A percentile compares a stretch with the other conserved stretches of the same genome.
These are phyloP conservation scores for Leccinum uliginosum DNA, from an alignment of 768 basidiomycete species.

Conservation along the genomic window DNA sequence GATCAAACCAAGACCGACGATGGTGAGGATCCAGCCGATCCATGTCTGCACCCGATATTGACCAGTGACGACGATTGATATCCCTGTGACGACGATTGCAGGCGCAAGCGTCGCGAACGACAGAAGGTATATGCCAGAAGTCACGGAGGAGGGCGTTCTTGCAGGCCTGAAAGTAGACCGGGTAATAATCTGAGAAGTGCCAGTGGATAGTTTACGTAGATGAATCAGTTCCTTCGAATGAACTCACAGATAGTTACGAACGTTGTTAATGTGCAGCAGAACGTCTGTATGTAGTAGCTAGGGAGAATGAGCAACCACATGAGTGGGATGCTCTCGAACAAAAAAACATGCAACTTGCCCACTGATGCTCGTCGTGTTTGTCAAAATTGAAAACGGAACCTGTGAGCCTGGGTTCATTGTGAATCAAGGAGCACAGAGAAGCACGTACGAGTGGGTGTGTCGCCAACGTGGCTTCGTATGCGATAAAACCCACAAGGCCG, in stretches of 20 bases:
- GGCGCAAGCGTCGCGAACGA: slow-evolving; percentile 25
- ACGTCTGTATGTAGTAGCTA: slow-evolving; percentile 28
- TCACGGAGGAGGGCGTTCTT: slow-evolving; percentile 17
- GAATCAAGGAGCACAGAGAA: not conserved
- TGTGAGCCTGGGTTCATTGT: not conserved
- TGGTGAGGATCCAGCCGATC: slow-evolving; percentile 30
- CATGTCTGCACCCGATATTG: slow-evolving; percentile 33
- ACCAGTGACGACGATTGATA: slow-evolving; percentile 24
- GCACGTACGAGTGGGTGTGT: slow-evolving; percentile 28
- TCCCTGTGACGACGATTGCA: slow-evolving; percentile 29
- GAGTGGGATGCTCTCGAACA: too few relatives aligned
- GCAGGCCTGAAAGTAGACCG: slow-evolving; percentile 43
- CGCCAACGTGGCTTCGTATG: slow-evolving; percentile 34
- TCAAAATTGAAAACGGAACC: slow-evolving; percentile 17
- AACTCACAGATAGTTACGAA: slow-evolving; percentile 22
- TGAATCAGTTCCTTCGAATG: not conserved
- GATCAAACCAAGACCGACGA: slow-evolving; percentile 36
- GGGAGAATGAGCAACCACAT: too few relatives aligned
- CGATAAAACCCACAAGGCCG: slow-evolving; percentile 35
- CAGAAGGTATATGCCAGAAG: slow-evolving; percentile 26
- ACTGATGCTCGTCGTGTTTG: slow-evolving; percentile 28
- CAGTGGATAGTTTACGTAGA: not conserved
- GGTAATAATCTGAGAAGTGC: slow-evolving; percentile 37
- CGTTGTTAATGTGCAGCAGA: slow-evolving; percentile 10
- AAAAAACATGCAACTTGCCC: slow-evolving; percentile 14